Evolutionary conservation across 805 yeast genomes (phyloP), one percentile per base, ranked within the genome.

Genomic region (Saturnispora mendoncae): DNA sequence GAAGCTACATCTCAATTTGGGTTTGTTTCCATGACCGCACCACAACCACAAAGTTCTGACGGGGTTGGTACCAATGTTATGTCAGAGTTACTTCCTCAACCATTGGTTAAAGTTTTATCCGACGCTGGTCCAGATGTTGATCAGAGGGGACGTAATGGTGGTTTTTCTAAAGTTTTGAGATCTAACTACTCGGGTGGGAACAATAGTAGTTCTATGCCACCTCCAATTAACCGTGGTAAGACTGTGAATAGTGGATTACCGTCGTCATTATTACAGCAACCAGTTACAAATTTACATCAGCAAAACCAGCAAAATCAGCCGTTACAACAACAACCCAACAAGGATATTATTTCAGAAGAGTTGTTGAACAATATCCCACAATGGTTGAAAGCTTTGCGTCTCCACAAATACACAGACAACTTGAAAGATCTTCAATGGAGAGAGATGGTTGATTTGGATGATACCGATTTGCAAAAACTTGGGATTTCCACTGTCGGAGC

Each of bases 401-500:
- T 92, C 54, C 99, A 92, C 68, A 92, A 92, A 62, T 92, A 92
- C 65, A 88, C 97, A 1, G 87, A 79, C 27, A 82, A 83, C 44
- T 69, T 92, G 48, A 76, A 80, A 52, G 78, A 76, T 46, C 68
- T 80, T 48, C 68, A 72, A 20, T 92, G 98, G 97, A 67, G 71
- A 47, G 84, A 81, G 34, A 69, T 92, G 66, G 72, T 92, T 45
- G 74, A 75, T 49, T 66, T 84, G 49, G 68, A 68, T 45, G 95
- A 90, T 57, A 71, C 64, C 4, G 74, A 77, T 44, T 68, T 92
- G 53, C 86, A 80, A 49, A 70, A 69, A 3, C 69, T 78, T 44
- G 99, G 99, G 6, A 96, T 92, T 31, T 74, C 78, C 50, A 97
- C 98, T 0, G 69, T 92, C 50, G 99, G 99, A 6, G 99, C 99